Evolutionary conservation across 2,329 filamentous ascomycete species (phyloP).

Genomic region (Penicillium sp.): DNA sequence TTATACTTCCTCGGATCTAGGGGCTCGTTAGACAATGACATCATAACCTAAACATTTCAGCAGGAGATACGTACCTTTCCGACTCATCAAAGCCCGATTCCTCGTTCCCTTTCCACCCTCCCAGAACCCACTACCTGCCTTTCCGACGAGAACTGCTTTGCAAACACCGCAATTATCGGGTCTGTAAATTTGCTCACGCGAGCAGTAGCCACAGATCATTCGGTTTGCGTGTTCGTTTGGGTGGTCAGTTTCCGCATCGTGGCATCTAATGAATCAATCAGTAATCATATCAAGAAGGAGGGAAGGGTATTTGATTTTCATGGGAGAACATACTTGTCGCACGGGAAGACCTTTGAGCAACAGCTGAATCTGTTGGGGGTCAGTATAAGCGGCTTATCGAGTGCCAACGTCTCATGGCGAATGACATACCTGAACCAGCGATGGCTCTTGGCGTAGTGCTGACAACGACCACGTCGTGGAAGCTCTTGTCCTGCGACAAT

Average conservation of each 20-base stretch:
- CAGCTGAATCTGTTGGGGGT: constrained; percentile 51
- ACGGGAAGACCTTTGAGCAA: constrained; percentile 57
- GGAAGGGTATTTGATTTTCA: background rate
- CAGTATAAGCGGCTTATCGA: constrained; percentile 3
- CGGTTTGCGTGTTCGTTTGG: constrained; percentile 76
- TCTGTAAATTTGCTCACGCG: constrained; percentile 75
- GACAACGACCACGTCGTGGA: constrained; percentile 53
- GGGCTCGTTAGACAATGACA: constrained; percentile 5
- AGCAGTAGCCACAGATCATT: constrained; percentile 81
- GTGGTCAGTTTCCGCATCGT: constrained; percentile 70
- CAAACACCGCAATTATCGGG: constrained; percentile 75
- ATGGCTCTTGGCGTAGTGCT: constrained; percentile 56
- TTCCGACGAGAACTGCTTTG: constrained; percentile 67
- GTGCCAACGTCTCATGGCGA: background rate
- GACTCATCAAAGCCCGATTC: constrained; percentile 68
- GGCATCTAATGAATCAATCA: constrained; percentile 55
- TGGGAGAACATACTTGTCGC: constrained; percentile 49
- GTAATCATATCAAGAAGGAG: background rate
- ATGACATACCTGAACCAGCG: constrained; percentile 54
- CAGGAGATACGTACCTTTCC: constrained; percentile 52
- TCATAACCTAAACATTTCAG: background rate
- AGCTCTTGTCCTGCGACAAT: constrained; percentile 56
- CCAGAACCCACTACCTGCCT: constrained; percentile 71
- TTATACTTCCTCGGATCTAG: constrained; percentile 70
- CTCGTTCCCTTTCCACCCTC: constrained; percentile 83